phyloP scores from a whole-genome alignment of 2,329 filamentous ascomycete species.

The Coniochaeta sp. region DNA sequence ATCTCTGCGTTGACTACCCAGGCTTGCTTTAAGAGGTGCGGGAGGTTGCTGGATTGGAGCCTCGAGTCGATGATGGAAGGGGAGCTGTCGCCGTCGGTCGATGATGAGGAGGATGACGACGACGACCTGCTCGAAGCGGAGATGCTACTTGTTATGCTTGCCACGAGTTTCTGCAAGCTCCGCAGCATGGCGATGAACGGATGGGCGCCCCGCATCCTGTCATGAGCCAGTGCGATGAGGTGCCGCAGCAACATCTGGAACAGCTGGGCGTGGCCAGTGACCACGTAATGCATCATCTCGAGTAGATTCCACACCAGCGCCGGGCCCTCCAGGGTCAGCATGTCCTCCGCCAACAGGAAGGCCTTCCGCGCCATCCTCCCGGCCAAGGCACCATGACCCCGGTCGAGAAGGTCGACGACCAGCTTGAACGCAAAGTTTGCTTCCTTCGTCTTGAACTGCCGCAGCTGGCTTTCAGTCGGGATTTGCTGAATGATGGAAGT shows the following conservation, averaged over 20 bases:
- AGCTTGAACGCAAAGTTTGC: slow-evolving; percentile 10
- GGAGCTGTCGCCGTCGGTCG: neutral
- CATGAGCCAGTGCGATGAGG: neutral
- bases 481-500: slow-evolving; percentile 6
- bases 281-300: slow-evolving; percentile 18
- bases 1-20: neutral
- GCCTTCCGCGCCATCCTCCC: slow-evolving; percentile 13
- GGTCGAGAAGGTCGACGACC: slow-evolving; percentile 7
- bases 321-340: slow-evolving; percentile 10
- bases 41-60: neutral
- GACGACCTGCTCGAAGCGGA: neutral
- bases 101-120: neutral
- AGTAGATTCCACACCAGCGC: slow-evolving; percentile 1
- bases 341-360: slow-evolving; percentile 12
- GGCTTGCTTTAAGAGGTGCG: neutral
- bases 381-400: slow-evolving; percentile 9
- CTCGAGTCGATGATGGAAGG: neutral
- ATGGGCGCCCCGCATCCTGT: neutral
- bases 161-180: neutral
- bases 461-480: neutral
- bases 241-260: neutral
- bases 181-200: neutral
- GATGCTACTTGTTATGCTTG: neutral
- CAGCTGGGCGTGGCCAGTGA: slow-evolving; percentile 24
- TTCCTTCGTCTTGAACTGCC: slow-evolving; percentile 5